These are phyloP conservation scores for Alternaria gaisen DNA, from an alignment of 2,329 filamentous ascomycete species.

Conservation along the genomic window DNA sequence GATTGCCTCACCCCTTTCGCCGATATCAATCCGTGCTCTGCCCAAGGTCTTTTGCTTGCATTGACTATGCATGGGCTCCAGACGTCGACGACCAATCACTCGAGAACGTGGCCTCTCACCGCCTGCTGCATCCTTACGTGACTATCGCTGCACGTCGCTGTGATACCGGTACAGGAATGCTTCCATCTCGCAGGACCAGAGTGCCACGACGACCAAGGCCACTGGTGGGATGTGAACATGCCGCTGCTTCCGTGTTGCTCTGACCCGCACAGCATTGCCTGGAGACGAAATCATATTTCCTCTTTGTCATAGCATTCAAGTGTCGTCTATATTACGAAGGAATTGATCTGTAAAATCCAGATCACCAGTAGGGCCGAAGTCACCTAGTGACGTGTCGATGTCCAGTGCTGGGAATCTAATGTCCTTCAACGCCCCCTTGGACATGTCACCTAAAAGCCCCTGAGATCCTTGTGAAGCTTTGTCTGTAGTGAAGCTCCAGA, in stretches of 20 bases:
- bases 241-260: constrained; percentile 8
- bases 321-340: constrained; percentile 32
- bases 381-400: constrained; percentile 34
- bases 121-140: constrained; percentile 29
- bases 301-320: constrained; percentile 13
- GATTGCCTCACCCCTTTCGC: constrained; percentile 12
- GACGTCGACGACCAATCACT: constrained; percentile 46
- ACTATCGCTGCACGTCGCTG: constrained; percentile 23
- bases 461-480: constrained; percentile 35
- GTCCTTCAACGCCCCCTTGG: constrained; percentile 18
- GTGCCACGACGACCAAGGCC: constrained; percentile 9
- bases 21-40: constrained; percentile 19
- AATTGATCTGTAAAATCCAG: constrained; percentile 42
- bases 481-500: constrained; percentile 29
- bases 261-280: neutral
- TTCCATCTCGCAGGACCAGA: constrained; percentile 7
- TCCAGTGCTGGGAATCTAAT: constrained; percentile 33
- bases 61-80: constrained; percentile 25
- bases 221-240: neutral
- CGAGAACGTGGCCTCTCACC: constrained; percentile 49
- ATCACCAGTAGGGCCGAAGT: constrained; percentile 30
- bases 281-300: neutral
- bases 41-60: constrained; percentile 22
- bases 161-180: constrained; percentile 13
- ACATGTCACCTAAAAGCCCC: constrained; percentile 11